These are phyloP conservation scores for Citrus maxima DNA, from an alignment of 345 rosid genomes.

Conservation along the genomic window DNA sequence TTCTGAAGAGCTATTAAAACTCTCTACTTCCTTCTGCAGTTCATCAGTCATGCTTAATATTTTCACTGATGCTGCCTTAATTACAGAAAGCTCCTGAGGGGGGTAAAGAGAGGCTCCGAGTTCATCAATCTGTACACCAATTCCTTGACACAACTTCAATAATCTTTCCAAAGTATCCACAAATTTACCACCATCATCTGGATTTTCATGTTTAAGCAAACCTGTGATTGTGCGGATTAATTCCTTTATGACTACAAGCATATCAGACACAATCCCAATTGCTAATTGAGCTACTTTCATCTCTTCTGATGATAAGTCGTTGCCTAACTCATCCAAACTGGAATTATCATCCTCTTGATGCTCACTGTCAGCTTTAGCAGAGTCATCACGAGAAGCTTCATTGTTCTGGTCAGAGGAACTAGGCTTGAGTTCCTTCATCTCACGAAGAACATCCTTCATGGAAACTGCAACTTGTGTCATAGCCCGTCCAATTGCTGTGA, in stretches of 20 bases:
- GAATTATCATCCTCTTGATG: constrained; percentile 23
- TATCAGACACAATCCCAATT: constrained; percentile 51
- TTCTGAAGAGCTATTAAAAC: constrained; percentile 42
- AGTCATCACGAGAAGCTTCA: constrained; percentile 35
- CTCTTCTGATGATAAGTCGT: constrained; percentile 77
- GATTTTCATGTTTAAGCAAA: constrained; percentile 65
- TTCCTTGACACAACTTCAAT: constrained; percentile 60
- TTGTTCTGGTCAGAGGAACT: constrained; percentile 25
- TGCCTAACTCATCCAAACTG: constrained; percentile 58
- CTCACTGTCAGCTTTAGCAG: constrained; percentile 18
- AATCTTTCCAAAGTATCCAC: constrained; percentile 70
- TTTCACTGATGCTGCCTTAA: constrained; percentile 39
- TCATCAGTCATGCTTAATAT: constrained; percentile 30
- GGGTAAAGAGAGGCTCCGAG: constrained; percentile 88
- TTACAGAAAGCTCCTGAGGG: constrained; percentile 62
- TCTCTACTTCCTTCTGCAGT: constrained; percentile 41
- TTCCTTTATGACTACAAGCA: constrained; percentile 61
- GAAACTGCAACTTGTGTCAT: constrained; percentile 85
- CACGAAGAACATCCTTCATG: constrained; percentile 88
- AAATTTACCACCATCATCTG: constrained; percentile 40
- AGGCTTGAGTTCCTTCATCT: constrained; percentile 93
- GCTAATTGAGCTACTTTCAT: constrained; percentile 73
- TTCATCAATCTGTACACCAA: constrained; percentile 68
- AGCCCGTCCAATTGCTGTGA: constrained; percentile 74
- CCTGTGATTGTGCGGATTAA: constrained; percentile 70